phyloP scores from a whole-genome alignment of 257 asterid genomes.

The Coffea canephora region DNA sequence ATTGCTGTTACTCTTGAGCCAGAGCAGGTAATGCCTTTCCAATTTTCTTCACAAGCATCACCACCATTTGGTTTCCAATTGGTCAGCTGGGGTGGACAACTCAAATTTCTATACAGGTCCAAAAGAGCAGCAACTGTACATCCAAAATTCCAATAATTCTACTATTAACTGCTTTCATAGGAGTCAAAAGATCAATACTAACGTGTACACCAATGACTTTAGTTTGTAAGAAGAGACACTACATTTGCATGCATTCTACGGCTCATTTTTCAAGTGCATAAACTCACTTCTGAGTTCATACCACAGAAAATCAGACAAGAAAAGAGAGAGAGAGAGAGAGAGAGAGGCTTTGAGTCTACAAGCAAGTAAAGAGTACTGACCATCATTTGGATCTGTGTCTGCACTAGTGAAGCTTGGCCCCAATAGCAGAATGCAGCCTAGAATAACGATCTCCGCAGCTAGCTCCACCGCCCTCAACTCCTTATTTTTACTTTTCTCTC shows the following conservation, averaged over 20 bases:
- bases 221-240: neutral
- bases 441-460: conserved; percentile 32
- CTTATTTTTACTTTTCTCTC: conserved; percentile 25
- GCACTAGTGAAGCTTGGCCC: conserved; percentile 22
- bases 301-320: neutral
- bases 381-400: conserved; percentile 44
- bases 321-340: neutral
- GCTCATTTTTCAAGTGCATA: conserved; percentile 2
- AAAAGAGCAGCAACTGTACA: conserved; percentile 59
- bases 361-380: conserved; percentile 18
- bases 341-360: neutral
- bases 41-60: conserved; percentile 79
- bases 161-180: neutral
- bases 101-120: conserved; percentile 54
- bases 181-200: neutral
- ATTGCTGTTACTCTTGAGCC: conserved; percentile 84
- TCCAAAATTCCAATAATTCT: conserved; percentile 7
- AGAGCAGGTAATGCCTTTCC: conserved; percentile 85
- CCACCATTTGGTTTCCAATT: conserved; percentile 75
- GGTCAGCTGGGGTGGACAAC: conserved; percentile 61
- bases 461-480: conserved; percentile 37
- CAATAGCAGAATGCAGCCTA: conserved; percentile 34
- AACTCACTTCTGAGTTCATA: neutral
- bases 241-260: neutral
- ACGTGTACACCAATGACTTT: neutral